phyloP scores from a whole-genome alignment of 1,284 basidiomycete species.

The Ustilago bromivora region DNA sequence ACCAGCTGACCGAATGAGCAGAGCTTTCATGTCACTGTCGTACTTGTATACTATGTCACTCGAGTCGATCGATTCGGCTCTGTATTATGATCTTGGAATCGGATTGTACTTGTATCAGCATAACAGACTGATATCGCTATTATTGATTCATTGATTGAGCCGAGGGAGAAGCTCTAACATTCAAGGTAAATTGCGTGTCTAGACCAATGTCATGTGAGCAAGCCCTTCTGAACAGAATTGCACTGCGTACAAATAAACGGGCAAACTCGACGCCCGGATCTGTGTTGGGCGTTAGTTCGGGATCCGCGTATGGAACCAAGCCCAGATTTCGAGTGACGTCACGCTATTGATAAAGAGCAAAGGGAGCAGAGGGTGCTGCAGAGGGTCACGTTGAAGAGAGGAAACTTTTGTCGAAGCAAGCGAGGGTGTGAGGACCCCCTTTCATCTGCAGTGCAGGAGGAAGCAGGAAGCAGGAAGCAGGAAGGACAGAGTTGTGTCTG shows the following conservation, averaged over 20 bases:
- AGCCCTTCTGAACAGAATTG: not conserved
- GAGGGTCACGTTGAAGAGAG: not conserved
- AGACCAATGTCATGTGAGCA: not conserved
- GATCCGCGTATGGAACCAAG: slow-evolving; percentile 4
- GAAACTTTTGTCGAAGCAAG: not conserved
- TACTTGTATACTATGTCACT: not conserved
- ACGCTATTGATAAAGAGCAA: slow-evolving; percentile 36
- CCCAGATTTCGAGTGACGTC: slow-evolving; percentile 29
- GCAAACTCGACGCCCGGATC: not conserved
- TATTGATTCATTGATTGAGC: not conserved
- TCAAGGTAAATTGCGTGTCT: not conserved
- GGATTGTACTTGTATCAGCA: slow-evolving; percentile 36
- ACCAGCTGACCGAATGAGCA: not conserved
- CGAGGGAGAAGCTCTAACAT: not conserved
- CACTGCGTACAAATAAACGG: not conserved
- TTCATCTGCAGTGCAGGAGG: slow-evolving; percentile 33
- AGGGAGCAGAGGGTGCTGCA: not conserved
- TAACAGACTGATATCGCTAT: not conserved
- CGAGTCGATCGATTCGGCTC: not conserved
- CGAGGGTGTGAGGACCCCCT: slow-evolving; percentile 19
- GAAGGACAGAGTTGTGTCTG: not conserved
- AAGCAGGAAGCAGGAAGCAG: not conserved
- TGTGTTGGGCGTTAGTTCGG: slow-evolving; percentile 4
- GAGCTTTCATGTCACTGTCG: not conserved
- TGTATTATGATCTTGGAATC: slow-evolving; percentile 20